Evolutionary conservation across 176 grass and related monocot species (phyloP).

Genomic region (Aechmea fasciata): DNA sequence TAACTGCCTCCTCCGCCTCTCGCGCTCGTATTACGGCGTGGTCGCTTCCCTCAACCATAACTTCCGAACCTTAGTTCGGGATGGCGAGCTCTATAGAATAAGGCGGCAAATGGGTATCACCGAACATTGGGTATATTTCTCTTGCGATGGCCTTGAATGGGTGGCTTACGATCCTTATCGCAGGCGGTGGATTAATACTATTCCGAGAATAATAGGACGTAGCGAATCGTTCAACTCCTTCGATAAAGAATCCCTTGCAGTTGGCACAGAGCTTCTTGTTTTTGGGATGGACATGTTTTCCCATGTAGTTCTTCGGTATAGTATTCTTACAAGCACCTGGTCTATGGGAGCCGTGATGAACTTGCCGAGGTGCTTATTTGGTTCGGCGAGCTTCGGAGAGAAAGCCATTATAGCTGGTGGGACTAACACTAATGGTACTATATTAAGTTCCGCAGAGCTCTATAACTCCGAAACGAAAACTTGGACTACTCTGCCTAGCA

Average conservation of each 20-base stretch:
- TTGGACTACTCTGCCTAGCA: conserved; percentile 44
- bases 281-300: conserved; percentile 32
- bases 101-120: conserved; percentile 46
- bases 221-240: conserved; percentile 37
- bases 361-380: conserved; percentile 43
- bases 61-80: conserved; percentile 57
- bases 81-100: conserved; percentile 72
- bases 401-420: conserved; percentile 44
- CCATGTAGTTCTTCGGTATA: conserved; percentile 38
- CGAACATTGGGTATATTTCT: conserved; percentile 98
- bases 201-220: conserved; percentile 18
- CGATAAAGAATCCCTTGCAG: conserved; percentile 44
- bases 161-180: conserved; percentile 83
- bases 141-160: conserved; percentile 79
- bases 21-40: conserved; percentile 66
- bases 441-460: conserved; percentile 35
- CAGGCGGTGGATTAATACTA: conserved; percentile 28
- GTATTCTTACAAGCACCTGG: conserved; percentile 42
- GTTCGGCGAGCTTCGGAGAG: conserved; percentile 28
- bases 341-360: conserved; percentile 32
- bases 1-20: conserved; percentile 65
- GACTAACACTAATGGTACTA: conserved; percentile 19
- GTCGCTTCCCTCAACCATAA: conserved; percentile 65
- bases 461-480: conserved; percentile 39
- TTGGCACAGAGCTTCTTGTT: conserved; percentile 42